Evolutionary conservation across 768 basidiomycete genomes (phyloP).

Genomic region (Boletus insuetus): DNA sequence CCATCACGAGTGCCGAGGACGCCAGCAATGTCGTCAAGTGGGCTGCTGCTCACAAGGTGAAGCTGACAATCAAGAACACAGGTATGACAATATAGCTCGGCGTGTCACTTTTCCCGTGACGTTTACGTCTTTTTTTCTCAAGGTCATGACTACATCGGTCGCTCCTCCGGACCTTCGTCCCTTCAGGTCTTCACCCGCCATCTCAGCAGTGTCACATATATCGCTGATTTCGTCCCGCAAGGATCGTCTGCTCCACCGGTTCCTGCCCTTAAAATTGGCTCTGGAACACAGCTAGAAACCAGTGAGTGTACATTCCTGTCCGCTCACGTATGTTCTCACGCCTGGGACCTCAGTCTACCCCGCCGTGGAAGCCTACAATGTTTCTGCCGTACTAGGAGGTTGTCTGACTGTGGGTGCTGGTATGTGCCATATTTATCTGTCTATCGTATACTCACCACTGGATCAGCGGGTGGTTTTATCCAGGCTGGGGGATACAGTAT

Average conservation of each 20-base stretch:
- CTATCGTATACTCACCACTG: background rate
- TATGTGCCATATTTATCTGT: background rate
- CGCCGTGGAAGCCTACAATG: constrained; percentile 4
- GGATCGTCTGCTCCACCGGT: constrained; percentile 12
- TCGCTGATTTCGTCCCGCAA: constrained; percentile 14
- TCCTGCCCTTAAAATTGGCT: constrained; percentile 11
- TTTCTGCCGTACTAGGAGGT: constrained; percentile 16
- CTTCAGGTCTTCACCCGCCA: constrained; percentile 18
- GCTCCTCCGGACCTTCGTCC: constrained; percentile 15
- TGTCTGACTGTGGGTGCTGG: constrained; percentile 20
- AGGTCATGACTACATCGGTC: constrained; percentile 18
- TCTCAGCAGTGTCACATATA: constrained; percentile 7
- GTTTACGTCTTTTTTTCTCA: background rate
- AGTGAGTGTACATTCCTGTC: constrained; percentile 1
- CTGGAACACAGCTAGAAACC: constrained; percentile 11
- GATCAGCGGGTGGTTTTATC: constrained; percentile 40
- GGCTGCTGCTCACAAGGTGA: constrained; percentile 13
- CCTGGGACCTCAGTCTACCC: constrained; percentile 6
- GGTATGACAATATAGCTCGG: constrained; percentile 2
- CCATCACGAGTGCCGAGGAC: constrained; percentile 13
- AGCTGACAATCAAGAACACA: constrained; percentile 21
- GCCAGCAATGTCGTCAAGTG: constrained; percentile 17
- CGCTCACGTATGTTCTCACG: background rate
- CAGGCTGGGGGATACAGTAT: constrained; percentile 47
- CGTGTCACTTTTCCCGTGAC: too few species aligned